Evolutionary conservation across 495 filamentous ascomycete genomes (phyloP).

Genomic region (Penicillium longicatenatum): DNA sequence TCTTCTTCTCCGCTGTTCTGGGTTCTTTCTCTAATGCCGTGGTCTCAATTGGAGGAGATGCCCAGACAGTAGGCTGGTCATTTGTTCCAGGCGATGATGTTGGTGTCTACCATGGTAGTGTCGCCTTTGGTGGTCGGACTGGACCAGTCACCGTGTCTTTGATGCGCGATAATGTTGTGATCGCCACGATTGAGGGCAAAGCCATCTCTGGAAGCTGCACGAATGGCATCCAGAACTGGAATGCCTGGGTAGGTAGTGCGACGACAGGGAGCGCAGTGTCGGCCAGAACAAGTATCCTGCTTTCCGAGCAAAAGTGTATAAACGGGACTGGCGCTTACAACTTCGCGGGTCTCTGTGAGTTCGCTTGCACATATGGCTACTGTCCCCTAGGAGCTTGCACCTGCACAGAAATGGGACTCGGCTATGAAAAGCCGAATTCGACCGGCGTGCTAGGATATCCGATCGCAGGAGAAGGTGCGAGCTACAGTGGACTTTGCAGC

Average conservation of each 20-base stretch:
- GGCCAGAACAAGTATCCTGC: neutral
- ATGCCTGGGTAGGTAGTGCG: neutral
- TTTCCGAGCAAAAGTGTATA: neutral
- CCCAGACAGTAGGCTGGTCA: neutral
- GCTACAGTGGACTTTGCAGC: slow-evolving; percentile 10
- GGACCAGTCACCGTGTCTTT: neutral
- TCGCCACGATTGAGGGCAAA: neutral
- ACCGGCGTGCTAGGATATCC: slow-evolving; percentile 54
- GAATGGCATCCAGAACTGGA: neutral
- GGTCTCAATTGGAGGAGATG: too few species aligned
- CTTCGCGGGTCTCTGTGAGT: slow-evolving; percentile 21
- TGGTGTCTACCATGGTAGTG: neutral
- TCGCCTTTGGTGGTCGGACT: neutral
- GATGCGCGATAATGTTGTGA: neutral
- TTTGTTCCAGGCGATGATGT: neutral
- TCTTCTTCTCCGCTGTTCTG: too few species aligned
- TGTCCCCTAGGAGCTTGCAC: slow-evolving; percentile 5
- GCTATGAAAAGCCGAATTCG: neutral
- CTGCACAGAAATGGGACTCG: slow-evolving; percentile 4
- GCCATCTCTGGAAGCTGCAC: neutral
- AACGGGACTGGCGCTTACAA: slow-evolving; percentile 53
- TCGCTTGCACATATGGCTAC: slow-evolving; percentile 4
- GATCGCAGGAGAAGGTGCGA: slow-evolving; percentile 3
- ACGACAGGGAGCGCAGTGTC: neutral
- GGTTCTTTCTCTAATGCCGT: too few species aligned